Conservation (phyloP, 2,329 filamentous ascomycete genomes). For the Paecilomyces niveus region DNA sequence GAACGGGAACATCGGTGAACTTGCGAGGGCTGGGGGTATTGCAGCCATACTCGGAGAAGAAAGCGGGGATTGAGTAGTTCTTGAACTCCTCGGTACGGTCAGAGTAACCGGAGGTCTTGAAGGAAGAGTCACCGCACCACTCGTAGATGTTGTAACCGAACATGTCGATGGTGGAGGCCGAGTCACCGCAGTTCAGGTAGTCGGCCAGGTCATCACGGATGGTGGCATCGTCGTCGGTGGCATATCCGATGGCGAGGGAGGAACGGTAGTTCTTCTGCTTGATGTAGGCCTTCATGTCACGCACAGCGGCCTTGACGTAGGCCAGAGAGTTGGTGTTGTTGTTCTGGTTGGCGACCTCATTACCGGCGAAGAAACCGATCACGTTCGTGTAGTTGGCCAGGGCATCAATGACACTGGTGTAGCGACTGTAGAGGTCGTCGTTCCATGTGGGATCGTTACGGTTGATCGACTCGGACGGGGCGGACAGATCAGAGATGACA, state of each 20-base stretch:
- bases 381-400: constrained; percentile 81
- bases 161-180: constrained; percentile 72
- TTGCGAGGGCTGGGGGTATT: constrained; percentile 65
- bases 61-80: constrained; percentile 85
- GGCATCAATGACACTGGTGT: constrained; percentile 75
- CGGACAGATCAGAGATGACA: constrained; percentile 81
- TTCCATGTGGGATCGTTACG: constrained; percentile 74
- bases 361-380: constrained; percentile 96
- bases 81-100: constrained; percentile 78
- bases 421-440: constrained; percentile 68
- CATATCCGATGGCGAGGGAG: constrained; percentile 82
- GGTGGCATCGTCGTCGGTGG: constrained; percentile 82
- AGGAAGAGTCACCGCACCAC: constrained; percentile 87
- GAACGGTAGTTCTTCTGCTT: constrained; percentile 64
- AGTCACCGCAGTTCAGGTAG: constrained; percentile 85
- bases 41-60: constrained; percentile 99
- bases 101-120: constrained; percentile 69
- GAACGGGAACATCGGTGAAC: constrained; percentile 76
- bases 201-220: constrained; percentile 77
- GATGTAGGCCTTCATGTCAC: constrained; percentile 94
- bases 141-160: constrained; percentile 99
- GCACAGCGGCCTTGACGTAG: constrained; percentile 95
- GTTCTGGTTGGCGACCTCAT: constrained; percentile 85
- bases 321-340: constrained; percentile 88
- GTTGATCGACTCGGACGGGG: constrained; percentile 78